Evolutionary conservation across 257 asterid genomes (phyloP).

Genomic region (Craterostigma plantagineum): DNA sequence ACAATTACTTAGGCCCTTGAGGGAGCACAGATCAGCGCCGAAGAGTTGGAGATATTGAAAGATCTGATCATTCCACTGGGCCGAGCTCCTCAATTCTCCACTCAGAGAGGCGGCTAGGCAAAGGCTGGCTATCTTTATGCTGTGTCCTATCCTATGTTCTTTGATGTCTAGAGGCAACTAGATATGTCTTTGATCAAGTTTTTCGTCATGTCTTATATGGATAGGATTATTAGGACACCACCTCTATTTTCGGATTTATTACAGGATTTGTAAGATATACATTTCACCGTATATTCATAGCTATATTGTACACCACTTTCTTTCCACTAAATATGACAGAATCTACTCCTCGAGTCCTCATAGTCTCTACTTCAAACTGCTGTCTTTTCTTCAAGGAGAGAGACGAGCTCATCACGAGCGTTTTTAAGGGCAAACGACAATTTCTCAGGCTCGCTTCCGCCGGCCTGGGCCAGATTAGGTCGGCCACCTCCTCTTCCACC

Average conservation of each 20-base stretch:
- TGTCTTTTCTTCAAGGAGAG: conserved; percentile 27
- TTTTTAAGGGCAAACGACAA: conserved; percentile 50
- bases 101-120: conserved; percentile 59
- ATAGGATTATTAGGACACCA: too few relatives aligned
- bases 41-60: conserved; percentile 79
- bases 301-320: too few relatives aligned
- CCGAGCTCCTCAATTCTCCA: conserved; percentile 57
- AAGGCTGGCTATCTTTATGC: too few relatives aligned
- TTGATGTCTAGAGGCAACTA: too few relatives aligned
- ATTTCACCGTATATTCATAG: too few relatives aligned
- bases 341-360: too few relatives aligned
- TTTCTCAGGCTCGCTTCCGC: conserved; percentile 79
- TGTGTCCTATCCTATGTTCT: too few relatives aligned
- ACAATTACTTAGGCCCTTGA: conserved; percentile 37
- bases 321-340: too few relatives aligned
- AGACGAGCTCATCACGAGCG: conserved; percentile 50
- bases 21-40: conserved; percentile 44
- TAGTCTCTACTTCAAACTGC: background rate
- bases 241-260: too few relatives aligned
- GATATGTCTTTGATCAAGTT: too few relatives aligned
- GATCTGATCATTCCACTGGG: conserved; percentile 83
- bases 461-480: conserved; percentile 88
- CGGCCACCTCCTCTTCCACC: conserved; percentile 97
- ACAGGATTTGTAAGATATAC: too few relatives aligned
- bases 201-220: too few relatives aligned